Evolutionary conservation across 1,284 basidiomycete species (phyloP).

Genomic region (Anthracocystis setariae): DNA sequence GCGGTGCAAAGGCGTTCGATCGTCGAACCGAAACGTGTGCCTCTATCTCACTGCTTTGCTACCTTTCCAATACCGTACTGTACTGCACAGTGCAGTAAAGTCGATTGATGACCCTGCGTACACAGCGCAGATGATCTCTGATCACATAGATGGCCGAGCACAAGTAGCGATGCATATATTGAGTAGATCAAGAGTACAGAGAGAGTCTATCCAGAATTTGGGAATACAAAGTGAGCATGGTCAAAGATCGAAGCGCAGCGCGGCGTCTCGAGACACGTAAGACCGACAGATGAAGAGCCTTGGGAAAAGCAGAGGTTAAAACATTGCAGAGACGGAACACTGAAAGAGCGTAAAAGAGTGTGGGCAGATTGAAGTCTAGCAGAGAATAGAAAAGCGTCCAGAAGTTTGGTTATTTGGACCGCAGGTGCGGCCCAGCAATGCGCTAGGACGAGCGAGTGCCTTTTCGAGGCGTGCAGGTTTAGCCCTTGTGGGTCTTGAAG

Average conservation of each 20-base stretch:
- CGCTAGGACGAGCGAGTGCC: not conserved
- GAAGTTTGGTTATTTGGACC: too few species aligned
- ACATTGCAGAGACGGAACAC: not conserved
- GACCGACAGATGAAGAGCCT: not conserved
- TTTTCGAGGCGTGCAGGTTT: conserved; percentile 2
- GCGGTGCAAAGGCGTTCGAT: too few species aligned
- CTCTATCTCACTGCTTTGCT: too few species aligned
- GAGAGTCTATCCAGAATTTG: conserved; percentile 24
- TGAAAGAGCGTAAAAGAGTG: conserved; percentile 16
- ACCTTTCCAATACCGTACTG: too few species aligned
- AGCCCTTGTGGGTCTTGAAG: conserved; percentile 81
- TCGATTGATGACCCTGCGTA: too few species aligned
- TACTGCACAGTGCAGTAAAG: too few species aligned
- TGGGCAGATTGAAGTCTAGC: conserved; percentile 4
- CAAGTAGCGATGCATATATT: too few species aligned
- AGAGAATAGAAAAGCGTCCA: conserved; percentile 16
- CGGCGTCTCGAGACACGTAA: not conserved
- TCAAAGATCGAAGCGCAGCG: not conserved
- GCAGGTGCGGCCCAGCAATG: too few species aligned
- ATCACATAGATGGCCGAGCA: too few species aligned
- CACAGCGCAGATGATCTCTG: too few species aligned
- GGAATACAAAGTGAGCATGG: conserved; percentile 16
- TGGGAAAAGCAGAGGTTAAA: not conserved
- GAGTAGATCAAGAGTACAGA: conserved; percentile 4
- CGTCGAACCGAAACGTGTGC: too few species aligned